A percentile compares a stretch with the other conserved stretches of the same genome.
phyloP scores from a whole-genome alignment of 768 basidiomycete species.

The Collybia sp. region DNA sequence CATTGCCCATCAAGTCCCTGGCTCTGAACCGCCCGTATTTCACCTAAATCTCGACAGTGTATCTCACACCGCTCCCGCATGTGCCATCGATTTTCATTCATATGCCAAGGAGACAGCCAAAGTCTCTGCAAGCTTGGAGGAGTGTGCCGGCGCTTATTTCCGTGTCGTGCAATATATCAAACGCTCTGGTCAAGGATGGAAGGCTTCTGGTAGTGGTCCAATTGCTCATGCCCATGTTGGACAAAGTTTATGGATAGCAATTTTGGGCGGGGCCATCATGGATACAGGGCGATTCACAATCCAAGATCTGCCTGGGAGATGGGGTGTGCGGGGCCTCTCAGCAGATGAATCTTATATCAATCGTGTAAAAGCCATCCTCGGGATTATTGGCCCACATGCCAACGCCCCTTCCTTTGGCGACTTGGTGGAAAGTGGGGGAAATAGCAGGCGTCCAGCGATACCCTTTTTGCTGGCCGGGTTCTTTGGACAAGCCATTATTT shows the following conservation, averaged over 20 bases:
- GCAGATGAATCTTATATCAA: conserved; percentile 15
- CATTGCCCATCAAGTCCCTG: neutral
- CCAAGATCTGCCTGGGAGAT: conserved; percentile 17
- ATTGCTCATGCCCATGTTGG: conserved; percentile 13
- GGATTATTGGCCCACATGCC: conserved; percentile 11
- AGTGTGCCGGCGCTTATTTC: conserved; percentile 18
- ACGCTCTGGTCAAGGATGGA: neutral
- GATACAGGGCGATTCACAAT: conserved; percentile 20
- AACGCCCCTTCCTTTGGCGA: conserved; percentile 11
- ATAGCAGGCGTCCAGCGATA: conserved; percentile 8
- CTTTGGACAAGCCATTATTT: conserved; percentile 16
- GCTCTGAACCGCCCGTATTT: conserved; percentile 7
- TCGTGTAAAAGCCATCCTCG: conserved; percentile 14
- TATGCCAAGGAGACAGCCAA: conserved; percentile 15
- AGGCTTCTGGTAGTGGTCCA: neutral
- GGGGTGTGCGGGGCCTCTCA: conserved; percentile 11
- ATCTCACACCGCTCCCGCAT: conserved; percentile 12
- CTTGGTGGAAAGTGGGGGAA: conserved; percentile 14
- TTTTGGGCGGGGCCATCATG: conserved; percentile 17
- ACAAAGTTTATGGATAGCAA: conserved; percentile 19
- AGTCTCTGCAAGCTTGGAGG: conserved; percentile 17
- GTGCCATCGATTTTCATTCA: conserved; percentile 22
- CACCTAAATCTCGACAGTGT: conserved; percentile 12
- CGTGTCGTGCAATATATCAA: conserved; percentile 18
- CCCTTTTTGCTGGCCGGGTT: conserved; percentile 19